Conservation (phyloP, 2,329 filamentous ascomycete species). For the Pestalotiopsis sp. region DNA sequence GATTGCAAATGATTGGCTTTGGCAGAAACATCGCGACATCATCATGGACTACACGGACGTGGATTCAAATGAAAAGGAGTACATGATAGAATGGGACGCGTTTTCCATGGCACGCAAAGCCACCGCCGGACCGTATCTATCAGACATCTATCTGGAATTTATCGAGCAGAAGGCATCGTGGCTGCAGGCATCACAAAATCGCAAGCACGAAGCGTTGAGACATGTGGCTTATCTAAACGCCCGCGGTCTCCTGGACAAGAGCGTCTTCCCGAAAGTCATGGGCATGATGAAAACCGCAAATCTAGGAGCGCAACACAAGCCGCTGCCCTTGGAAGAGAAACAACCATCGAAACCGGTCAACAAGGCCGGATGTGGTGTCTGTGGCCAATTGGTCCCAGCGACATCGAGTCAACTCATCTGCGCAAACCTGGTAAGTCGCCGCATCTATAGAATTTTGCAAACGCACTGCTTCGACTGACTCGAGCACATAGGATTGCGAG, state of each 20-base stretch:
- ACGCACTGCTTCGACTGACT: slow-evolving; percentile 17
- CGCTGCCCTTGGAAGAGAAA: slow-evolving; percentile 35
- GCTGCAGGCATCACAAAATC: slow-evolving; percentile 51
- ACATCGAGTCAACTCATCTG: slow-evolving; percentile 51
- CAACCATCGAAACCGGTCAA: slow-evolving; percentile 21
- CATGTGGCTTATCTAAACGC: slow-evolving; percentile 55
- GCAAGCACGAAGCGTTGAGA: slow-evolving; percentile 58
- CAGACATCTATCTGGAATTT: slow-evolving; percentile 55
- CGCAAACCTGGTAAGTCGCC: slow-evolving; percentile 48
- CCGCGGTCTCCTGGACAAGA: slow-evolving; percentile 48
- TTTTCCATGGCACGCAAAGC: slow-evolving; percentile 55
- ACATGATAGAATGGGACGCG: slow-evolving; percentile 60
- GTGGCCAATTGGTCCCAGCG: slow-evolving; percentile 49
- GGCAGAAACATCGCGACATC: slow-evolving; percentile 62
- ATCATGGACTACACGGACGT: slow-evolving; percentile 62
- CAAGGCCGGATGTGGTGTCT: slow-evolving; percentile 49
- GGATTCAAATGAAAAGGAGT: slow-evolving; percentile 57
- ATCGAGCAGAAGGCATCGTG: slow-evolving; percentile 52
- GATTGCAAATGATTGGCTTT: slow-evolving; percentile 55
- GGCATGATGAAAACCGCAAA: slow-evolving; percentile 46
- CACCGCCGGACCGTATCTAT: slow-evolving; percentile 54
- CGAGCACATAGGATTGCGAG: slow-evolving; percentile 41
- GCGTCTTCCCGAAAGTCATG: slow-evolving; percentile 45
- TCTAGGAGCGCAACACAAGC: slow-evolving; percentile 25
- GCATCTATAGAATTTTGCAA: neutral